Base-by-base conservation (phyloP, 2,329 filamentous ascomycete species). In the Apiospora arundinis region DNA sequence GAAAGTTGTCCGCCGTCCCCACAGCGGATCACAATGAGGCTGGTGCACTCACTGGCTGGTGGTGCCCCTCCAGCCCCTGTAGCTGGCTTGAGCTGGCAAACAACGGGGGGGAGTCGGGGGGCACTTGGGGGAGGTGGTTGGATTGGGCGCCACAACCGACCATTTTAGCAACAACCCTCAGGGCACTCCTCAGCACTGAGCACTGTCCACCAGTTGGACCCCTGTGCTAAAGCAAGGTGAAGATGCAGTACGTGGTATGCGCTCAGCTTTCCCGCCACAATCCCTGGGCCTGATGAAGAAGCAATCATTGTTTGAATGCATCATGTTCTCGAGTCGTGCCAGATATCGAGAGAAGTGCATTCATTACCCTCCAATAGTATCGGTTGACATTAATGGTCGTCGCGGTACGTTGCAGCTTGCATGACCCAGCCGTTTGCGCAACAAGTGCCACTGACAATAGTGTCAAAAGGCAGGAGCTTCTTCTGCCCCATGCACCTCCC, bases 81-180 rank as follows among this genome's bases (percentile, higher is more conserved):
- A 18, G 49, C 12, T 56, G 49, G 49, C 49, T 56, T 56, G 49
- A 40, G 56, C 56, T 37, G 56, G 56, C 56, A 63, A n/a, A 37
- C 8, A 63, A 63, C 56, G 56, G 56, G 56, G 32, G 25, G 25
- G 14, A 63, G 37, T 63, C 52, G 52, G 52, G 11, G 25, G 25
- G 14, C 4, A 12, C 12, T 16, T 18, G 12, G 11, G 9, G 48
- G 32, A 16, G 52, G 52, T 60, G 56, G 32, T 40, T 63, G 56
- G 56, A 32, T 40, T 63, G 56, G 56, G 32, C 56, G 56, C 32
- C 56, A 63, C 52, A 63, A n/a, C 32, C 56, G 56, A 40, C 56
- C 56, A 37, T 40, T 40, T 63, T 63, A 63, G 56, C 56, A 63
- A 32, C 32, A 60, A n/a, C 52, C 37, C 28, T 37, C 28, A 37